A percentile compares a stretch with the other conserved stretches of the same genome.
These are phyloP conservation scores for Mortierella sp. DNA, from an alignment of 371 early-diverging fungal genomes.

Conservation along the genomic window DNA sequence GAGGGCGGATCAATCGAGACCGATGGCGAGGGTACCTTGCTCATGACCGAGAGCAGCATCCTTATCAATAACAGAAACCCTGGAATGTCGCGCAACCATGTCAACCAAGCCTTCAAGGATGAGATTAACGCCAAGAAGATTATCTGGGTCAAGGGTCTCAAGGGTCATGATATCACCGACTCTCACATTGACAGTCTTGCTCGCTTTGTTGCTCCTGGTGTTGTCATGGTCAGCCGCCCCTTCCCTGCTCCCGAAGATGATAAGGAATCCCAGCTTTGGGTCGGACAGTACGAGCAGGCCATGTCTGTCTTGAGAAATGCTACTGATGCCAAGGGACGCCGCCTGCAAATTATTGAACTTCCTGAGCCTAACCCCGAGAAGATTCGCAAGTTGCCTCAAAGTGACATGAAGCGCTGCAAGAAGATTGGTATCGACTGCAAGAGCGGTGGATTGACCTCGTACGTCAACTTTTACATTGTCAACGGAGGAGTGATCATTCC, in stretches of 20 bases:
- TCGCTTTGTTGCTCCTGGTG: slow-evolving; percentile 34
- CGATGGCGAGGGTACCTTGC: slow-evolving; percentile 35
- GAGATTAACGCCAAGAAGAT: slow-evolving; percentile 23
- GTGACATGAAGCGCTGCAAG: slow-evolving; percentile 22
- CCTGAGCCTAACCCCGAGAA: slow-evolving; percentile 19
- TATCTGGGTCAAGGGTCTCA: slow-evolving; percentile 39
- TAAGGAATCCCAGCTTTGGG: slow-evolving; percentile 24
- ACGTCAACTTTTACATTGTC: slow-evolving; percentile 28
- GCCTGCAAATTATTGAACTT: slow-evolving; percentile 19
- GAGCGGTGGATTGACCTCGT: slow-evolving; percentile 24
- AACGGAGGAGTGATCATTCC: slow-evolving; percentile 30
- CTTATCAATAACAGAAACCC: slow-evolving; percentile 39
- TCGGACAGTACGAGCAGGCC: slow-evolving; percentile 24
- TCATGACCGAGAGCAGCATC: slow-evolving; percentile 38
- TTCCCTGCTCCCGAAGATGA: slow-evolving; percentile 21
- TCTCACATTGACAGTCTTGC: slow-evolving; percentile 35
- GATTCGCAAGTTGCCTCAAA: slow-evolving; percentile 17
- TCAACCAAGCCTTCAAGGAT: slow-evolving; percentile 19
- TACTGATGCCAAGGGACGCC: slow-evolving; percentile 29
- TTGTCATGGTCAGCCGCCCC: slow-evolving; percentile 28
- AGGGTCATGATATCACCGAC: slow-evolving; percentile 37
- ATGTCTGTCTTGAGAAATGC: slow-evolving; percentile 9
- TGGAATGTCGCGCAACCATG: slow-evolving; percentile 19
- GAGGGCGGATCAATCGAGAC: slow-evolving; percentile 38
- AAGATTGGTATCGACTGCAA: slow-evolving; percentile 13